Evolutionary conservation across 1,139 yeast species (phyloP), one percentile per base, ranked within the genome.

Genomic region (Eremothecium coryli): DNA sequence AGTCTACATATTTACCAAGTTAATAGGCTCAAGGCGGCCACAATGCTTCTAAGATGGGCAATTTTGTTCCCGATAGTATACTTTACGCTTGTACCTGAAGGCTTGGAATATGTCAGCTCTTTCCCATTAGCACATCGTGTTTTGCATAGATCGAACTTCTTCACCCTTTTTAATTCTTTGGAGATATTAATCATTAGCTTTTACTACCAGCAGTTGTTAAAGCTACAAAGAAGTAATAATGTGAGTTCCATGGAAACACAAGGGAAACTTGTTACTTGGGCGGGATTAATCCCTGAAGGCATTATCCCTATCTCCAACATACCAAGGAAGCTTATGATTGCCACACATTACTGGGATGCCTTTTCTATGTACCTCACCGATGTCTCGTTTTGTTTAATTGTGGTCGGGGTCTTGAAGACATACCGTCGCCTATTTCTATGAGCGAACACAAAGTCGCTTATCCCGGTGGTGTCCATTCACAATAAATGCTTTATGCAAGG

Each of bases 291-390:
- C 23, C 62, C 62, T 11, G 56, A 53, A 20, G 60, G 58, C 6
- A 42, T 56, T 3, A 24, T 56, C 12, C 61, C 60, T 17, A 46
- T 56, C 26, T 26, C 45, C 9, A 41, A 55, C 31, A 29, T 56
- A 16, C 50, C 41, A 21, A 54, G 55, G 13, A 49, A 49, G 36
- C 39, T 53, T 18, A 40, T 49, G 21, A 38, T 43, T 22, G 42
- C 44, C n/a, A 28, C 59, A 37, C 58, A 52, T 43, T 66, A 67
- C 44, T 50, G 58, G 47, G 71, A 66, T 37, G 49, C 68, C 16
- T 36, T 63, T 6, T 51, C 60, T 1, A 50, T 64, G 46, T 54
- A 62, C 20, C 35, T 65, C 24, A 52, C 62, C 26, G 74, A 68
- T 47, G 35, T 67, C 15, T 56, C 68, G 27, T 54, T 62, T 33